A percentile compares a stretch with the other conserved stretches of the same genome.
phyloP scores from a whole-genome alignment of 2,329 filamentous ascomycete genomes.

The Fusarium torulosum region DNA sequence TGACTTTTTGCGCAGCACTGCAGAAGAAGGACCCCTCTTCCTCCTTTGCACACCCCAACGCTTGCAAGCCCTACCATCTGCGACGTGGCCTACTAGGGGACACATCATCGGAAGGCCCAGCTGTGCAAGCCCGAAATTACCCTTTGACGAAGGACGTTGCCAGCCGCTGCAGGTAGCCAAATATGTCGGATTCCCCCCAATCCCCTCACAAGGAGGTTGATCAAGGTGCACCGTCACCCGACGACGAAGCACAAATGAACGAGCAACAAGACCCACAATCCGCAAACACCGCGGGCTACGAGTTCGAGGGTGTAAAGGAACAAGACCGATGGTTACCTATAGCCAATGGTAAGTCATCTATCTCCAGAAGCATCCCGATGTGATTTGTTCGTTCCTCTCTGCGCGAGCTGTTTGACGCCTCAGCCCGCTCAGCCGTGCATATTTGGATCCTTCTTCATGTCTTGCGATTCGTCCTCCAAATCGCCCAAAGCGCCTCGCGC shows the following conservation, averaged over 20 bases:
- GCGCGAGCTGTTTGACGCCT: constrained; percentile 45
- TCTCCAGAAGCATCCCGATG: constrained; percentile 52
- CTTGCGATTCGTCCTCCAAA: constrained; percentile 67
- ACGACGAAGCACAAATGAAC: constrained; percentile 96
- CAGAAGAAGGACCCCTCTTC: constrained; percentile 60
- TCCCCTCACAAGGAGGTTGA: constrained; percentile 96
- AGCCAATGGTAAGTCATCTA: constrained; percentile 92
- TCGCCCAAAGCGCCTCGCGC: constrained; percentile 63
- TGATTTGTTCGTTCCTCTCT: constrained; percentile 55
- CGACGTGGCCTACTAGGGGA: constrained; percentile 69
- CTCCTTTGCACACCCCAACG: constrained; percentile 52
- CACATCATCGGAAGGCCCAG: constrained; percentile 69
- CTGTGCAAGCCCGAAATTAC: constrained; percentile 68
- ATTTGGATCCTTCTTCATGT: constrained; percentile 66
- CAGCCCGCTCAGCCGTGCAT: constrained; percentile 51
- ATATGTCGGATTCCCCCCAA: constrained; percentile 90
- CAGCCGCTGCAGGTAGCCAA: constrained; percentile 78
- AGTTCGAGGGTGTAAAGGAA: constrained; percentile 97
- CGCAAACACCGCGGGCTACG: constrained; percentile 77
- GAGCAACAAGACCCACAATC: constrained; percentile 83
- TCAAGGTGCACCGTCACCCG: constrained; percentile 90
- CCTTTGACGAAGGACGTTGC: constrained; percentile 69
- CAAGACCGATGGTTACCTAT: constrained; percentile 99
- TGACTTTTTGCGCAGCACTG: constrained; percentile 69
- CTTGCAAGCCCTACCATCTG: constrained; percentile 67